phyloP scores from a whole-genome alignment of 768 basidiomycete species.

The Rhizopogon vinicolor region DNA sequence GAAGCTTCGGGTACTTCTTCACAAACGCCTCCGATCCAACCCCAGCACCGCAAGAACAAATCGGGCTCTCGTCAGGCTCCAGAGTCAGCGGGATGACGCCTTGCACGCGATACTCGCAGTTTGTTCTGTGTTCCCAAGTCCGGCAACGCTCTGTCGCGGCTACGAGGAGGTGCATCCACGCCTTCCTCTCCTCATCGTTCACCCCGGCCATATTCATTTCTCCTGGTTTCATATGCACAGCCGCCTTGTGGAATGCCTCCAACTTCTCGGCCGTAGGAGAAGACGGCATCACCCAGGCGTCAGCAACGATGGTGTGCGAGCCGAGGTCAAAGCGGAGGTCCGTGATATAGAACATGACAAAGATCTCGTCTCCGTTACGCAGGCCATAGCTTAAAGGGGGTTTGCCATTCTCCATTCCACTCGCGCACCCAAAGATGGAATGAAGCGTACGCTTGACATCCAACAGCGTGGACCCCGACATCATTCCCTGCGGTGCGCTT shows the following conservation, averaged over 20 bases:
- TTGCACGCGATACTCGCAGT: slow-evolving; percentile 43
- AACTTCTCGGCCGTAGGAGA: background rate
- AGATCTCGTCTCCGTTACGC: slow-evolving; percentile 7
- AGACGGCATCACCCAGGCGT: slow-evolving; percentile 43
- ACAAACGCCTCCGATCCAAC: slow-evolving; percentile 38
- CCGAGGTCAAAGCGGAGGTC: slow-evolving; percentile 42
- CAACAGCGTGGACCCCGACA: slow-evolving; percentile 13
- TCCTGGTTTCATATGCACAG: background rate
- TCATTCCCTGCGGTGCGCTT: slow-evolving; percentile 8
- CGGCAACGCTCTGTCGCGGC: slow-evolving; percentile 49
- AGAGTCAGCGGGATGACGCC: slow-evolving; percentile 32
- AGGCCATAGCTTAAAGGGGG: slow-evolving; percentile 16
- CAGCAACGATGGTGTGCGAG: slow-evolving; percentile 47
- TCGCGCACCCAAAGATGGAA: slow-evolving; percentile 18
- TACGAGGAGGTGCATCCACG: slow-evolving; percentile 52
- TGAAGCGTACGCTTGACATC: slow-evolving; percentile 30
- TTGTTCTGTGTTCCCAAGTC: slow-evolving; percentile 41
- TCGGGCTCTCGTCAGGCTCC: slow-evolving; percentile 33
- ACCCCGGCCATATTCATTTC: slow-evolving; percentile 14
- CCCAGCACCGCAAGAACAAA: slow-evolving; percentile 53
- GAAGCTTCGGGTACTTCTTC: slow-evolving; percentile 27
- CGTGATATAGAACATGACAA: slow-evolving; percentile 44
- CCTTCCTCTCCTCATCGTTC: slow-evolving; percentile 29
- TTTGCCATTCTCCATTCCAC: slow-evolving; percentile 17
- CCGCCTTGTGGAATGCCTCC: background rate